Percentiles rank a stretch among this genome's conserved stretches.
Conservation (phyloP, 108 stramenopile genomes). For the Nannochloropsis granulata region DNA sequence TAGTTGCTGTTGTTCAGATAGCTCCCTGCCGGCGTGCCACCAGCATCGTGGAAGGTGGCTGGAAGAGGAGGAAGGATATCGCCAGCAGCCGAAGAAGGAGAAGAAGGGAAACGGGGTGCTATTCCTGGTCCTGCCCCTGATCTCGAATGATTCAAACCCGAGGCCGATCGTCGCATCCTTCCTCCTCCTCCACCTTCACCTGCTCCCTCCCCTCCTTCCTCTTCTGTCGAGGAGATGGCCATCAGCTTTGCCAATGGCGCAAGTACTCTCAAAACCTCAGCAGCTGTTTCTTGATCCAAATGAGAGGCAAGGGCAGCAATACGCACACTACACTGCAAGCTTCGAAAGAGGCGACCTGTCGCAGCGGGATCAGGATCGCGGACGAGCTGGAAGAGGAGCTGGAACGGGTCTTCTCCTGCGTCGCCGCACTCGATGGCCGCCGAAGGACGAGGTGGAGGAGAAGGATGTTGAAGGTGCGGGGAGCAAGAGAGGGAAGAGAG, state of each 20-base stretch:
- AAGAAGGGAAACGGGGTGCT: not conserved
- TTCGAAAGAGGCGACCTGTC: not conserved
- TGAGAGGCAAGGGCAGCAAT: not conserved
- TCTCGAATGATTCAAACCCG: not conserved
- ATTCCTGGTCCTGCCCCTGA: not conserved
- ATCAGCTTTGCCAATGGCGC: not conserved
- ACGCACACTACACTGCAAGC: not conserved
- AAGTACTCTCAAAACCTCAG: not conserved
- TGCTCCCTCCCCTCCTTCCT: not conserved
- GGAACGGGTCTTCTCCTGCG: not conserved
- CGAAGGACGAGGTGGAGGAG: not conserved
- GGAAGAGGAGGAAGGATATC: no score
- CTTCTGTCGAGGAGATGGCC: not conserved
- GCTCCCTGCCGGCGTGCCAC: no score
- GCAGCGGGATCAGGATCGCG: not conserved
- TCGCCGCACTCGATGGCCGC: not conserved
- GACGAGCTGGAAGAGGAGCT: not conserved
- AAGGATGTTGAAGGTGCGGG: not conserved
- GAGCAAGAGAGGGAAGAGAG: not conserved
- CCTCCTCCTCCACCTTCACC: not conserved
- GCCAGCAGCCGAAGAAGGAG: not conserved
- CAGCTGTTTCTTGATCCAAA: not conserved
- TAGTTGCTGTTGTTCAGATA: not conserved
- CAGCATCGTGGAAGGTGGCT: no score
- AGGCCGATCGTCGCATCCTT: not conserved